Evolutionary conservation across 2,329 filamentous ascomycete genomes (phyloP), one percentile per base, ranked within the genome.

Genomic region (Colletotrichum sp.): DNA sequence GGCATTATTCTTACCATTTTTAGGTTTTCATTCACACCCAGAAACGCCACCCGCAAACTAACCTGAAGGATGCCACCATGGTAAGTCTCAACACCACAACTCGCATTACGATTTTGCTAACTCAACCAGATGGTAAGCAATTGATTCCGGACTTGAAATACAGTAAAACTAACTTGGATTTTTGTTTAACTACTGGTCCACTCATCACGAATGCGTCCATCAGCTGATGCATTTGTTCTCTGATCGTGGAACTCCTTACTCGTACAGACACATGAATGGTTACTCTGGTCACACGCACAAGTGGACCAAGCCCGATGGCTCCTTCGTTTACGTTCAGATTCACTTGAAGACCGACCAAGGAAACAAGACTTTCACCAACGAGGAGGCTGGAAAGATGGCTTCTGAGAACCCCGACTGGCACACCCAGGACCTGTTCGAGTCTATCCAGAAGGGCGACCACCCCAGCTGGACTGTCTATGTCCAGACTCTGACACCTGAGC

Each of bases 41-140:
- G 85, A 95, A 95, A 89, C 90, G 93, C 65, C 89, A 95, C 84
- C 94, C 94, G 1, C 89, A 92, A 78, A 95, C 92, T 44, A 93
- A 95, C 83, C 85, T 95, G 69, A 92, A 91, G 64, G 91, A 94
- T 2, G 28, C 28, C 28, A 28, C 2, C 28, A 28, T 28, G 28
- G n/a, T n/a, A n/a, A n/a, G n/a, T n/a, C n/a, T n/a, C n/a, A n/a
- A n/a, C n/a, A n/a, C n/a, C n/a, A n/a, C n/a, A n/a, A n/a, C n/a
- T n/a, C n/a, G n/a, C n/a, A n/a, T n/a, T n/a, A n/a, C n/a, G n/a
- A n/a, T n/a, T n/a, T n/a, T n/a, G n/a, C n/a, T n/a, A n/a, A n/a
- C n/a, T n/a, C n/a, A n/a, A n/a, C n/a, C n/a, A n/a, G n/a, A n/a
- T n/a, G n/a, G n/a, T n/a, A n/a, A n/a, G n/a, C n/a, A n/a, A n/a